Evolutionary conservation across 495 filamentous ascomycete species (phyloP), one percentile per base, ranked within the genome.

Genomic region (Glutinoglossum americanum): DNA sequence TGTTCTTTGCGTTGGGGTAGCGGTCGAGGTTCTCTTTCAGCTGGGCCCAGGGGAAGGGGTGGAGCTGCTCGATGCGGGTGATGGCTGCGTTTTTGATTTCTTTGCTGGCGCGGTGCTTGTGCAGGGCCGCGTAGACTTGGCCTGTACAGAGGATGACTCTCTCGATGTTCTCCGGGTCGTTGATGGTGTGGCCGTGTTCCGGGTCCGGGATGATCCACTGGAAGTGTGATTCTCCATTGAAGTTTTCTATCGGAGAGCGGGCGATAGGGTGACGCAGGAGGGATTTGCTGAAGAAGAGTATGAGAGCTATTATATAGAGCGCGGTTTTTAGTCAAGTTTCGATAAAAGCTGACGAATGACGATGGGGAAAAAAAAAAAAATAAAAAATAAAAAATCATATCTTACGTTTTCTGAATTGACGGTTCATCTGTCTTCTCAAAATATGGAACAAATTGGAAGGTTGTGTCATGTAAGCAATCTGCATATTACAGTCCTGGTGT

Each of bases 401-500:
- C 85, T 76, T 80, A 92, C 87, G 92, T 74, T 98, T 98, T 68
- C 92, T 80, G 83, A 98, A 98, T 72, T 98, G 92, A 59, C 92
- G 77, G 77, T 97, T 89, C 80, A 98, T 94, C 74, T 98, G 92
- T 69, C 92, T 78, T 68, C 92, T 82, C 59, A 98, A 77, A 63
- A 94, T 81, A 74, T 98, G 92, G 82, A 98, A 98, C 66, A 90
- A 66, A 72, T 98, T 98, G 58, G 92, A 73, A 37, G 92, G 92
- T 23, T 77, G 81, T 26, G 89, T 98, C 82, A 90, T 86, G 77
- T 85, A 93, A 58, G 80, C 86, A 68, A 98, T 83, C 75, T 98
- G 92, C 88, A 98, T 94, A 73, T 98, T 98, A 77, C 85, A 93
- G 72, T 98, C 92, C 73, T 98, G 92, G 74, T 98, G 92, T 70